phyloP scores from a whole-genome alignment of 1,284 basidiomycete genomes.

The Melanopsichium pennsylvanicum region DNA sequence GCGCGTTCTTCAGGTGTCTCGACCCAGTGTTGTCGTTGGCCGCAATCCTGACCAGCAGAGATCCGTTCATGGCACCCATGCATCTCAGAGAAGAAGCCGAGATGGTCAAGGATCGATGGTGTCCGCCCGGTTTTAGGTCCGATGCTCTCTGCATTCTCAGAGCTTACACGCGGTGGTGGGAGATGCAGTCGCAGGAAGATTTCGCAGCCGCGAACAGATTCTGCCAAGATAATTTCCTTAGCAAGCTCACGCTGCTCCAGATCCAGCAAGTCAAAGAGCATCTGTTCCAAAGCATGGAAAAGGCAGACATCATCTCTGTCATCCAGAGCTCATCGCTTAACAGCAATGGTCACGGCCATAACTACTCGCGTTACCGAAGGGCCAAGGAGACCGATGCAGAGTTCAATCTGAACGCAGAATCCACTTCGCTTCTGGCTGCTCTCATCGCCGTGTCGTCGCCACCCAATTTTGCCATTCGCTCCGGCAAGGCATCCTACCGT shows the following conservation, averaged over 20 bases:
- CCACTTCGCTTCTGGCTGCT: conserved; percentile 81
- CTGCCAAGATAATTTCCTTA: conserved; percentile 85
- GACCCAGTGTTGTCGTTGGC: conserved; percentile 88
- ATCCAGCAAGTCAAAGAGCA: conserved; percentile 86
- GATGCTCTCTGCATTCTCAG: conserved; percentile 82
- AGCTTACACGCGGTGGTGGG: conserved; percentile 82
- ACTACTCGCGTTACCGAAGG: conserved; percentile 35
- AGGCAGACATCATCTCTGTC: conserved; percentile 68
- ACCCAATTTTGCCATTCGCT: conserved; percentile 90
- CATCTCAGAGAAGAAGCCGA: conserved; percentile 68
- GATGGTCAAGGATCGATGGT: conserved; percentile 81
- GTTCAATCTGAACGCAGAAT: conserved; percentile 73
- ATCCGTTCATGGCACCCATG: conserved; percentile 85
- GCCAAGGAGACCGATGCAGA: conserved; percentile 69
- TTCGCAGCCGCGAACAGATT: conserved; percentile 75
- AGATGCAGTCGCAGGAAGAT: conserved; percentile 51
- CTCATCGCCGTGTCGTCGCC: conserved; percentile 86
- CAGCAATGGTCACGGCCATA: conserved; percentile 3
- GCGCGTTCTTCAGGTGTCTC: conserved; percentile 91
- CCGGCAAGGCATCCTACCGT: conserved; percentile 76
- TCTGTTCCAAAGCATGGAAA: conserved; percentile 79
- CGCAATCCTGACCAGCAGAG: conserved; percentile 86
- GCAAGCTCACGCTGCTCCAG: conserved; percentile 80
- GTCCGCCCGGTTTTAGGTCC: conserved; percentile 80
- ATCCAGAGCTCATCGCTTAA: conserved; percentile 39